Evolutionary conservation across 208 protist species (phyloP), one percentile per base, ranked within the genome.

Genomic region (Acanthamoeba triangularis): DNA sequence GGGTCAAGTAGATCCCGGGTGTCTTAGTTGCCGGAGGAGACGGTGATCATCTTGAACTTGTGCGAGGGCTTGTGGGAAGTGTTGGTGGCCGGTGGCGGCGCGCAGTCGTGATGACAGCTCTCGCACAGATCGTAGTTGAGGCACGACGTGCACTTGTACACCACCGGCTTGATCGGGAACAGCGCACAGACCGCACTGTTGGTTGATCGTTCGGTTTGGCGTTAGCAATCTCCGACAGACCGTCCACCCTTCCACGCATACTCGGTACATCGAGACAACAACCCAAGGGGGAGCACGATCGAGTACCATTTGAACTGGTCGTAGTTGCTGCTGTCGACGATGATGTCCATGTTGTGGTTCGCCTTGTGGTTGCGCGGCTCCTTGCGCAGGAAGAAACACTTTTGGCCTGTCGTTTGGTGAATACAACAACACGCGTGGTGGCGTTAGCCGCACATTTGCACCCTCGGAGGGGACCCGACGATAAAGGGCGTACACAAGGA

Each of bases 371-470:
- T 88, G 5, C 82, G 76, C 30, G 93, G 93, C 56, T 95, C 93
- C 82, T 91, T 95, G 56, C 65, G 52, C 33, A 95, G 33, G 65
- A 92, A 95, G 52, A 95, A 95, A 33, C 93, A 95, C 35, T 95
- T 95, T 25, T 95, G 93, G 63, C 93, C 93, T 95, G 44, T 61
- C 30, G 20, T 10, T 7, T 37, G 18, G 14, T 3, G 23, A 37
- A 4, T 1, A 76, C 54, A 30, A 11, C 23, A 54, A 69, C 85
- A 44, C 67, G 41, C 37, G n/a, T 67, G 10, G 35, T 41, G 37
- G 59, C 16, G 41, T 92, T 10, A 30, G 37, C 28, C 16, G 28
- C 28, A 78, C 11, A 10, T 10, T 18, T n/a, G 47, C 1, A n/a
- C 13, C 20, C 7, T 59, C 13, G 52, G 20, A 76, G 13, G 35